Evolutionary conservation across 164 flowering plant genomes (phyloP), one percentile per base, ranked within the genome.

Genomic region (Dillenia turbinata): DNA sequence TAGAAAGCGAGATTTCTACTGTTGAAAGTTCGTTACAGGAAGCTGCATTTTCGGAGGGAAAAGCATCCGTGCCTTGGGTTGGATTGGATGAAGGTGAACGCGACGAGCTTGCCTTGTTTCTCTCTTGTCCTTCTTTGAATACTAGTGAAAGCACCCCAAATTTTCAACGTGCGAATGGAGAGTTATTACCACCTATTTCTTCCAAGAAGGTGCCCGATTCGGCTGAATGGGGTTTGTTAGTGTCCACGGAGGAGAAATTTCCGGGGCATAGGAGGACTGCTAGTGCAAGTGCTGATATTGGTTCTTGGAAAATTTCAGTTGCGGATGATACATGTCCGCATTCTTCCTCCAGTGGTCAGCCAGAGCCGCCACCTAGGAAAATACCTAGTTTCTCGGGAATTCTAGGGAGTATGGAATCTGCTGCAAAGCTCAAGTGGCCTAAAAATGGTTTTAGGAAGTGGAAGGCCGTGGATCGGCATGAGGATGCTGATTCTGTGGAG

Each of bases 31-130:
- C 89, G 2, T 64, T 93, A 54, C 64, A 61, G 44, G 86, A 83
- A 57, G 65, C 80, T 0, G 65, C 77, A 0, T 55, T 52, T 49
- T 73, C 79, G 16, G 87, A 80, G n/a, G 92, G 95, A 22, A 78
- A 81, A 79, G 51, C 81, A 14, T 54, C 82, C 2, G 22, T 72
- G 60, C 79, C 90, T 13, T 90, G 97, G 98, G 91, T 85, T 63
- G 76, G 78, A 3, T 73, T 93, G 71, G 88, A 93, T 63, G 87
- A 93, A 71, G 92, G 92, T 8, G 98, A 93, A 67, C 24, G 91
- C n/a, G 65, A 86, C 61, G 98, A 93, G 70, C 84, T 93, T 55
- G 97, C 91, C 0, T 65, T 81, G 79, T 93, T 93, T 74, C 85
- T 93, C 46, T 63, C 86, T 0, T 92, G 89, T 14, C 71, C 83